Base-by-base conservation (phyloP, 495 filamentous ascomycete species). In the Annulohypoxylon maeteangense region DNA sequence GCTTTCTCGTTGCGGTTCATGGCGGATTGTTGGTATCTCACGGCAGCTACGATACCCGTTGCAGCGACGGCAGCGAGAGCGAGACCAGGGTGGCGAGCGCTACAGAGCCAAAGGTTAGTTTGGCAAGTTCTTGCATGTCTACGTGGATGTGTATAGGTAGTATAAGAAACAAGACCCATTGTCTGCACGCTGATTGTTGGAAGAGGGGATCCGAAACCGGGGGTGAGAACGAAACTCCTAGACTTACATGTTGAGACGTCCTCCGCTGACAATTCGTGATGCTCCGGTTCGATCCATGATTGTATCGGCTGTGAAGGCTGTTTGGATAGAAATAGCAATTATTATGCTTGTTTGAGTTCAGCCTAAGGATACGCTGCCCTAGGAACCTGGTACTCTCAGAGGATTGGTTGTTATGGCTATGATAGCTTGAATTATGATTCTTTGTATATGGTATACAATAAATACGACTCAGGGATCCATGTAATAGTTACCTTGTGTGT, bases 1-100 rank as follows among this genome's bases (percentile, higher is more conserved):
- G 76, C 75, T 7, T 57, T 57, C 72, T 84, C 82, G 77, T 84
- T 84, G 40, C 79, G 74, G 20, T 65, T 66, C 36, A 81, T 55
- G 4, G 68, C 71, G n/a, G 62, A 50, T 3, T 78, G 72, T 29
- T 79, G 48, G 73, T 80, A 79, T 54, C 74, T 75, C 73, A 82
- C 75, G 54, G 68, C 73, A 44, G 75, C 59, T 48, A 55, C 67
- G 34, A 80, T 48, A 29, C 76, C 78, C 2, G 72, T 68, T 22
- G 75, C 45, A 29, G 74, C 62, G 50, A 81, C 40, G 67, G 70
- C 71, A 55, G 42, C 58, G 11, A 75, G 27, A 14, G 79, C 65
- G 10, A 83, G 61, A 64, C 62, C 67, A 1, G 81, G 81, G 45
- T 73, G 78, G 50, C 79, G 80, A 20, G 77, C 77, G 32, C 64